phyloP scores from a whole-genome alignment of 2,329 filamentous ascomycete species.

The Laburnicola sp. region DNA sequence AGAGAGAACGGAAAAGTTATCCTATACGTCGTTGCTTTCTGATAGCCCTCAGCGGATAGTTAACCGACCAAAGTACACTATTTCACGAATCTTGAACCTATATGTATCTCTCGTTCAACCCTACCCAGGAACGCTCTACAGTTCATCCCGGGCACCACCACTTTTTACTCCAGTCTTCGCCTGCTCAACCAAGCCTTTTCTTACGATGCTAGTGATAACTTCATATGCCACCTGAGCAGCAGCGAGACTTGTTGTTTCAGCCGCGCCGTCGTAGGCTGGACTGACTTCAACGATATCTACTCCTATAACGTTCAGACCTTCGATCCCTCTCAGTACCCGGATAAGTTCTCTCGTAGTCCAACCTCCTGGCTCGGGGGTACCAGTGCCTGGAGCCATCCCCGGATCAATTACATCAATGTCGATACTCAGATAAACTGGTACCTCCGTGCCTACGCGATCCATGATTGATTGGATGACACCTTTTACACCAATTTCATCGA shows the following conservation, averaged over 20 bases:
- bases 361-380: constrained; percentile 86
- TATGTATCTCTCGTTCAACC: too few species aligned
- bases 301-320: constrained; percentile 81
- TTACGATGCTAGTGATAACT: constrained; percentile 76
- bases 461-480: constrained; percentile 74
- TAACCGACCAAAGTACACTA: background rate
- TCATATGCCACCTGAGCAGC: constrained; percentile 85
- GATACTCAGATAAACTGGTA: constrained; percentile 78
- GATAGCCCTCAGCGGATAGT: too few species aligned
- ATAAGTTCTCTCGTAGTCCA: constrained; percentile 91
- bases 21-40: too few species aligned
- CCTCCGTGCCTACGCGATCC: constrained; percentile 69
- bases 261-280: constrained; percentile 78
- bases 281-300: constrained; percentile 90
- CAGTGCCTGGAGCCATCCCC: constrained; percentile 73
- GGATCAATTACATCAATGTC: constrained; percentile 84
- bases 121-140: constrained; percentile 14
- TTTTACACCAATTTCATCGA: constrained; percentile 75
- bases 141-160: constrained; percentile 30
- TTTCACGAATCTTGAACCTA: too few species aligned
- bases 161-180: constrained; percentile 28
- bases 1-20: background rate
- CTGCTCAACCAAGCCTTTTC: constrained; percentile 54
- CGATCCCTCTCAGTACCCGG: constrained; percentile 77
- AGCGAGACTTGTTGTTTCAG: constrained; percentile 79